Evolutionary conservation across 2,329 filamentous ascomycete species (phyloP), one percentile per base, ranked within the genome.

Genomic region (Sclerotinia minor): DNA sequence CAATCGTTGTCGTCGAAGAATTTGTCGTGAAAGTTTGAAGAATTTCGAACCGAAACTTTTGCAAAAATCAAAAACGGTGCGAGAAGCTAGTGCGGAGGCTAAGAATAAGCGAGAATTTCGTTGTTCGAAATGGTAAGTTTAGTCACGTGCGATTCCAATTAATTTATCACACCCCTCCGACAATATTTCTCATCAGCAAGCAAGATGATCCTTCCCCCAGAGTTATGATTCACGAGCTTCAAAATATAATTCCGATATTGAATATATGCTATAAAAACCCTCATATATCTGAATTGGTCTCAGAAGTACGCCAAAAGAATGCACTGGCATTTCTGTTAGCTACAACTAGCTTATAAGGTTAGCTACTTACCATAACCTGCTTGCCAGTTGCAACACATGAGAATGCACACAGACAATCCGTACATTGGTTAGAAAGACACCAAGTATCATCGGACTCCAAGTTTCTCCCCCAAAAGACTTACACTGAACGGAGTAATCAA

Each of bases 1-100:
- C 80, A 82, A 82, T 82, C 80, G 79, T 69, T 71, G 71, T 65
- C 44, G 61, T 68, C 53, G 52, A 57, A 60, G 54, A 45, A n/a
- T 38, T 67, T 67, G 65, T 67, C 65, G 65, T 64, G 65, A 64
- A 13, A 55, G 58, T 60, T 50, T 61, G 38, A 35, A 44, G 38
- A 53, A 53, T 29, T 61, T 67, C 35, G 19, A n/a, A 61, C 13
- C 15, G 35, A 61, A 41, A 61, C 35, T 29, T 53, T 67, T 67
- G n/a, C 45, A 50, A 67, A 67, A 67, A 50, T 49, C 17, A 60
- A 52, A 64, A 67, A 52, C 26, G 35, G 64, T 67, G 64, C 64
- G 64, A 67, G 35, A 59, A 38, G 29, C 64, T 67, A 67, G 55
- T 67, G 38, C 24, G 24, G 19, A 61, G 32, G 64, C 64, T 67